Evolutionary conservation across 805 yeast species (phyloP).

Genomic region (Metschnikowia lunata): DNA sequence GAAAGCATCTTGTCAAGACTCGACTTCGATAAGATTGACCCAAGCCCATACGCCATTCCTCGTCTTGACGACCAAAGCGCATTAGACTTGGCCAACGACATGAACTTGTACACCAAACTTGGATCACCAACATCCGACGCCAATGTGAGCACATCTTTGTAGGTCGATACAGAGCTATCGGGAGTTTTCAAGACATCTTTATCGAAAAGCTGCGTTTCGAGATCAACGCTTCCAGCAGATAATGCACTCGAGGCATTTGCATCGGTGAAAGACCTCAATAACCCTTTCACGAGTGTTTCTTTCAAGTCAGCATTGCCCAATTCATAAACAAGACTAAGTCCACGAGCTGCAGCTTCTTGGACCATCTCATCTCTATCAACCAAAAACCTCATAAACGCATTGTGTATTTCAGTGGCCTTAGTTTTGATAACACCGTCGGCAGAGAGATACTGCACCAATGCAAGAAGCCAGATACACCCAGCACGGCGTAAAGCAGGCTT

Average conservation of each 20-base stretch:
- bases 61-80: conserved; percentile 89
- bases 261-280: conserved; percentile 75
- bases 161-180: conserved; percentile 85
- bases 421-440: conserved; percentile 36
- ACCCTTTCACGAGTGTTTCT: conserved; percentile 67
- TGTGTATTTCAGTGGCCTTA: conserved; percentile 59
- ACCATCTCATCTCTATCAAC: conserved; percentile 79
- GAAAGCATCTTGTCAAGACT: conserved; percentile 60
- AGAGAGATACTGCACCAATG: conserved; percentile 72
- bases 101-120: conserved; percentile 84
- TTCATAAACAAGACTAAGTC: conserved; percentile 77
- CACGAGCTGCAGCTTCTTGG: conserved; percentile 92
- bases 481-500: conserved; percentile 74
- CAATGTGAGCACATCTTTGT: conserved; percentile 78
- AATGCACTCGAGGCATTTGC: conserved; percentile 44
- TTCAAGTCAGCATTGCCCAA: conserved; percentile 63
- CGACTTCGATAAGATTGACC: conserved; percentile 76
- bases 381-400: conserved; percentile 70
- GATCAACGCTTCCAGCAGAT: conserved; percentile 64
- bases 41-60: conserved; percentile 92
- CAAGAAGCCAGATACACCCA: conserved; percentile 81
- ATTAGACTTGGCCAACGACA: conserved; percentile 85
- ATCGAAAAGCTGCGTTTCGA: conserved; percentile 81
- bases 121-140: conserved; percentile 98
- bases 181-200: conserved; percentile 75